Percentiles rank a stretch among this genome's conserved stretches.
Conservation (phyloP, 1,284 basidiomycete species). For the Cystobasidium sp. region DNA sequence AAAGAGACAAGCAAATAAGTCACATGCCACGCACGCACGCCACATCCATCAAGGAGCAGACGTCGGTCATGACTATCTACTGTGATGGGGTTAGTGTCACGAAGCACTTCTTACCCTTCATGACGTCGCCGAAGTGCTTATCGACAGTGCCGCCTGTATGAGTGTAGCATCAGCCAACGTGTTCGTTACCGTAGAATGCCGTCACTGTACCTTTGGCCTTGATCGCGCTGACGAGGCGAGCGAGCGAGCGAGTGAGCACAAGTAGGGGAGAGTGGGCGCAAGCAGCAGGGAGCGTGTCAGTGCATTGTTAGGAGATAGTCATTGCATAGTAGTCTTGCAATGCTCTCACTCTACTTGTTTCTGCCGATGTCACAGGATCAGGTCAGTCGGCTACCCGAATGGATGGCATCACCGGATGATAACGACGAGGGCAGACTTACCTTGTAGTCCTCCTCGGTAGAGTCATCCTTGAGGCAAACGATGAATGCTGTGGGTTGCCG, state of each 20-base stretch:
- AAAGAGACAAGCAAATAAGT: background rate
- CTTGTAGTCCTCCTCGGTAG: conserved; percentile 22
- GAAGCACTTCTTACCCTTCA: conserved; percentile 20
- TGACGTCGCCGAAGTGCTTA: conserved; percentile 44
- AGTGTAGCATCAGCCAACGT: background rate
- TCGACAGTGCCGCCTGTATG: conserved; percentile 30
- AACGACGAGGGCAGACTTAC: conserved; percentile 6
- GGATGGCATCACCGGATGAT: background rate
- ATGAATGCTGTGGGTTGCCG: conserved; percentile 4
- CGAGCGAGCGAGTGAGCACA: background rate
- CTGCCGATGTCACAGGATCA: background rate
- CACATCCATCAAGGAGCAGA: no score
- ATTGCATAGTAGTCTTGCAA: background rate
- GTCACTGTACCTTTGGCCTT: conserved; percentile 1
- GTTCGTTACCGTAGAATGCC: background rate
- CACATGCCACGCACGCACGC: no score
- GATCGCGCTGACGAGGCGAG: conserved; percentile 12
- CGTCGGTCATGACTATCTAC: no score
- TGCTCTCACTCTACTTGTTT: conserved; percentile 16
- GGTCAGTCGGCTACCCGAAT: background rate
- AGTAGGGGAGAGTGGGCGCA: background rate
- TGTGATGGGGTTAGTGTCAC: background rate
- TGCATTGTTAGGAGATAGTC: background rate
- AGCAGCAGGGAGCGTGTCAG: background rate
- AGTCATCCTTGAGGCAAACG: conserved; percentile 39